Percentiles rank a stretch among this genome's conserved stretches.
Conservation (phyloP, 2,329 filamentous ascomycete species). For the Penicillium griseofulvum region DNA sequence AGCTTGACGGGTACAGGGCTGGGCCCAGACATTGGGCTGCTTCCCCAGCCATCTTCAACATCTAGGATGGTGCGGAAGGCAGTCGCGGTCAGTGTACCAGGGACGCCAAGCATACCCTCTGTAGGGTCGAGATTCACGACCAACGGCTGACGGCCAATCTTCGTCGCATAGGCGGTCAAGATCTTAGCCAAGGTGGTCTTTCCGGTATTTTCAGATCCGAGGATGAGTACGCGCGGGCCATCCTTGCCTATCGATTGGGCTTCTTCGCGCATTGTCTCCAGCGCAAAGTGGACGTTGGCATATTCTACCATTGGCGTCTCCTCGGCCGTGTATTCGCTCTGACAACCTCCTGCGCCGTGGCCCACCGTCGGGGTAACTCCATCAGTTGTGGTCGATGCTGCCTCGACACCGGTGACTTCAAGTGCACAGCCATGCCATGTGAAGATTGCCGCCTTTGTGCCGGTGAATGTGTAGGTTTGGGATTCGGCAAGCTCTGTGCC, state of each 20-base stretch:
- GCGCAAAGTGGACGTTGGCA: constrained; percentile 82
- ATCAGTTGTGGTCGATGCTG: constrained; percentile 39
- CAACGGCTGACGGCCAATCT: constrained; percentile 70
- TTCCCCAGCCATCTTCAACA: constrained; percentile 84
- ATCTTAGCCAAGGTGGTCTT: constrained; percentile 81
- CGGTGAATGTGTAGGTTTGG: constrained; percentile 75
- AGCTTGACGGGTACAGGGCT: constrained; percentile 86
- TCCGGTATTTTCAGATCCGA: constrained; percentile 73
- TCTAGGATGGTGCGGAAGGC: constrained; percentile 86
- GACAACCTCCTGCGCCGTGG: constrained; percentile 58
- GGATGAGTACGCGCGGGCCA: constrained; percentile 79
- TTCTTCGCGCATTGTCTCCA: constrained; percentile 68
- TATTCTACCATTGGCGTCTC: constrained; percentile 79
- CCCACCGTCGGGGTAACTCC: constrained; percentile 31
- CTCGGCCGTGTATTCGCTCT: constrained; percentile 67
- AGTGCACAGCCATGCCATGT: constrained; percentile 89
- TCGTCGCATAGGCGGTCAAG: constrained; percentile 74
- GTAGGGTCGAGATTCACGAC: constrained; percentile 81
- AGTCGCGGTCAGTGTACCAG: constrained; percentile 81
- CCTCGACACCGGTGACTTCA: constrained; percentile 66
- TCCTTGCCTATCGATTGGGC: constrained; percentile 52
- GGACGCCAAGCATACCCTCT: constrained; percentile 73
- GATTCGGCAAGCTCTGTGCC: constrained; percentile 86
- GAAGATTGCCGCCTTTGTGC: constrained; percentile 81
- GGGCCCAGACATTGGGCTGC: constrained; percentile 84